A percentile compares a stretch with the other conserved stretches of the same genome.
phyloP scores from a whole-genome alignment of 2,329 filamentous ascomycete species.

The Ustilaginoidea virens region DNA sequence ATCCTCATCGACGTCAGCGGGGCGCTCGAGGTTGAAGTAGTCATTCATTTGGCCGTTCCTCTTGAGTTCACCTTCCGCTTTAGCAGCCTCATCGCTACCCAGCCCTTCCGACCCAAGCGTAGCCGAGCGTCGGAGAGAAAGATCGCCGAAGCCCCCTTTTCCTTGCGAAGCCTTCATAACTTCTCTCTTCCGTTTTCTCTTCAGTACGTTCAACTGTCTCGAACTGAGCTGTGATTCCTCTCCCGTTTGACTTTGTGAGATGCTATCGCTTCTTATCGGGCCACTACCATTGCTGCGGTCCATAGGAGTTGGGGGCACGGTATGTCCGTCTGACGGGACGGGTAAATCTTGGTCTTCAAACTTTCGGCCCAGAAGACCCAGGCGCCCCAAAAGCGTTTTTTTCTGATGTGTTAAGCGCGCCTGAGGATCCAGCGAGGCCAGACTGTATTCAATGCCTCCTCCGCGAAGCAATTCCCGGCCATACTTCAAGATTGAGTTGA shows the following conservation, averaged over 20 bases:
- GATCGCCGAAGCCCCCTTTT: slow-evolving; percentile 79
- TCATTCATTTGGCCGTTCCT: slow-evolving; percentile 55
- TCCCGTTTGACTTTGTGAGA: slow-evolving; percentile 23
- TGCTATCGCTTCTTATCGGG: slow-evolving; percentile 18
- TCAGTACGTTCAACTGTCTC: slow-evolving; percentile 84
- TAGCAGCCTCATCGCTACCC: slow-evolving; percentile 43
- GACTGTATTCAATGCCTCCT: slow-evolving; percentile 69
- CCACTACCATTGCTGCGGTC: slow-evolving; percentile 23
- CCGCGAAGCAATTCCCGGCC: slow-evolving; percentile 77
- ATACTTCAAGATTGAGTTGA: slow-evolving; percentile 64
- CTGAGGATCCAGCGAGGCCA: slow-evolving; percentile 69
- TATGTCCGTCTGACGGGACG: slow-evolving; percentile 31
- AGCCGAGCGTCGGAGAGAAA: slow-evolving; percentile 52
- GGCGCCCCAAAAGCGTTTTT: slow-evolving; percentile 65
- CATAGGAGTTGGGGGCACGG: slow-evolving; percentile 28
- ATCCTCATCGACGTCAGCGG: slow-evolving; percentile 68
- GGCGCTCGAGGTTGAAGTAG: slow-evolving; percentile 81
- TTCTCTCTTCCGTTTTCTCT: slow-evolving; percentile 83
- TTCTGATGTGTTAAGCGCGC: slow-evolving; percentile 76
- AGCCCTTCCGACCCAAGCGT: slow-evolving; percentile 46
- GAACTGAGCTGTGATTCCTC: slow-evolving; percentile 72
- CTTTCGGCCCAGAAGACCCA: slow-evolving; percentile 73
- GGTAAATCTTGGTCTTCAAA: slow-evolving; percentile 70
- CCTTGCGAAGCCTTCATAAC: slow-evolving; percentile 72
- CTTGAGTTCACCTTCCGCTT: slow-evolving; percentile 34